These are phyloP conservation scores for Neolentinus lepideus DNA, from an alignment of 1,284 basidiomycete species.

Conservation along the genomic window DNA sequence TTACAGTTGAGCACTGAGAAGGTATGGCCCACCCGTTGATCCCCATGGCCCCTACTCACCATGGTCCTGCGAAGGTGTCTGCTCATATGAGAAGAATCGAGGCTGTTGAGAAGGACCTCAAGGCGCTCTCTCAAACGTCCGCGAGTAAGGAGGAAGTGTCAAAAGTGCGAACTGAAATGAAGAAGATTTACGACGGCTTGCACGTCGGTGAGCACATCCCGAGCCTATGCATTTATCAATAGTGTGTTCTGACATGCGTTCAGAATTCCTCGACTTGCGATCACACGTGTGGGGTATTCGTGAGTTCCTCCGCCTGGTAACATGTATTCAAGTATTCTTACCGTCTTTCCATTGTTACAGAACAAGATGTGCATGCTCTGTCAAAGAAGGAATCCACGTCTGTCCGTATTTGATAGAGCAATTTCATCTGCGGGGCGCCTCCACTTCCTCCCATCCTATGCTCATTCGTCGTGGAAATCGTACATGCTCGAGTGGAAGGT, in stretches of 20 bases:
- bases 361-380: slow-evolving; percentile 73
- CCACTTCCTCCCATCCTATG: no score
- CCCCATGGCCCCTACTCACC: background rate
- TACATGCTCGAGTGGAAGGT: no score
- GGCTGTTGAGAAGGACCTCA: slow-evolving; percentile 83
- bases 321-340: slow-evolving; percentile 7
- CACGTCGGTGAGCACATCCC: slow-evolving; percentile 53
- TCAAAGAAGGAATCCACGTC: slow-evolving; percentile 59
- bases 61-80: slow-evolving; percentile 50
- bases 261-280: slow-evolving; percentile 72
- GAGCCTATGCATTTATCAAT: slow-evolving; percentile 1
- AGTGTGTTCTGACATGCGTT: background rate
- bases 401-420: slow-evolving; percentile 27
- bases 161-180: slow-evolving; percentile 70
- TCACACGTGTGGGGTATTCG: slow-evolving; percentile 80
- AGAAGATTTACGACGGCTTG: slow-evolving; percentile 78
- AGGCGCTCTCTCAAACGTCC: slow-evolving; percentile 58
- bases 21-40: slow-evolving; percentile 29
- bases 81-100: slow-evolving; percentile 82
- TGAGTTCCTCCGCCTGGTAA: slow-evolving; percentile 33
- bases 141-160: slow-evolving; percentile 76
- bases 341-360: slow-evolving; percentile 27
- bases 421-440: background rate
- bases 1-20: slow-evolving; percentile 80
- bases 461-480: no score